Percentiles rank a stretch among this genome's conserved stretches.
These are phyloP conservation scores for Fusarium coicis DNA, from an alignment of 2,329 filamentous ascomycete genomes.

Conservation along the genomic window DNA sequence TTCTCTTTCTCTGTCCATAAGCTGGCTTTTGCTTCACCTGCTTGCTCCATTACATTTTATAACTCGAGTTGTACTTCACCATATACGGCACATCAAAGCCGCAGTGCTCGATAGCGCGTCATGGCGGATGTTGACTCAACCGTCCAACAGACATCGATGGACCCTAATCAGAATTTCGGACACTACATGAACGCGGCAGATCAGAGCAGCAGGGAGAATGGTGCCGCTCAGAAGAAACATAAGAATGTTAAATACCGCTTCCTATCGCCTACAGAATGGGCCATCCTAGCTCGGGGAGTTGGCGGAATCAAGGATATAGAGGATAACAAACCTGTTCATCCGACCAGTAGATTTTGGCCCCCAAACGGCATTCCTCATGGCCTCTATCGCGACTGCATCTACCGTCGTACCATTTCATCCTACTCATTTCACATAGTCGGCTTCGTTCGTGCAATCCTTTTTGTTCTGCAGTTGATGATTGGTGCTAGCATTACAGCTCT, in stretches of 20 bases:
- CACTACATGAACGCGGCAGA: neutral
- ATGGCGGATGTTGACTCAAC: neutral
- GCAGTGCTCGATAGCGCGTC: neutral
- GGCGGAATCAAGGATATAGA: slow-evolving; percentile 60
- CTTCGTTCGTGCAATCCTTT: slow-evolving; percentile 56
- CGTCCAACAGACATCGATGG: neutral
- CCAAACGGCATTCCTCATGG: slow-evolving; percentile 59
- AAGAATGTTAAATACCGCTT: slow-evolving; percentile 49
- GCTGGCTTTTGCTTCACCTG: neutral
- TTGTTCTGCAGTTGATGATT: slow-evolving; percentile 61
- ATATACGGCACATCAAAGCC: neutral
- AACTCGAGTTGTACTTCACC: neutral
- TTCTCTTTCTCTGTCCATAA: neutral
- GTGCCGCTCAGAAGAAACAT: neutral
- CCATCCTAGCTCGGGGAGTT: slow-evolving; percentile 58
- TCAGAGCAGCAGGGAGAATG: neutral
- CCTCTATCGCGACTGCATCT: slow-evolving; percentile 60
- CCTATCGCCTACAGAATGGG: slow-evolving; percentile 58
- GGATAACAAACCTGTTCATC: slow-evolving; percentile 54
- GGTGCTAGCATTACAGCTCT: slow-evolving; percentile 62
- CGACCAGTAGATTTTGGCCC: slow-evolving; percentile 57
- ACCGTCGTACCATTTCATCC: slow-evolving; percentile 56
- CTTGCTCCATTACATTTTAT: neutral
- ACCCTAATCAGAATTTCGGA: neutral
- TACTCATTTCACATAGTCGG: slow-evolving; percentile 58